A percentile compares a stretch with the other conserved stretches of the same genome.
Evolutionary conservation across 129 eudicot genomes (phyloP).

Genomic region (Flaveria trinervia): DNA sequence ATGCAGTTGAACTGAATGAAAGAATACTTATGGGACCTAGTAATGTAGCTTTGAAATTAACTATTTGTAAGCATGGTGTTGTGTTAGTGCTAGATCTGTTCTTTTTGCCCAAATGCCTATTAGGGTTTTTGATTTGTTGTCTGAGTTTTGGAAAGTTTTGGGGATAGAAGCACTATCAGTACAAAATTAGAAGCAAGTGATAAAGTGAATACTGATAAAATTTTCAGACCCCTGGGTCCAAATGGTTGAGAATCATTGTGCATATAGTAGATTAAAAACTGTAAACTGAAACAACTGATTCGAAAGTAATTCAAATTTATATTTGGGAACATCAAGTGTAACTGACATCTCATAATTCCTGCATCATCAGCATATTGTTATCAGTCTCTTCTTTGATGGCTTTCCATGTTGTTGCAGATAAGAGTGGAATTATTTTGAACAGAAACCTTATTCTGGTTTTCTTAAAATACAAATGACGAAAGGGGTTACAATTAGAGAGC

Average conservation of each 20-base stretch:
- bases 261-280: not conserved
- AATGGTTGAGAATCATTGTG: not conserved
- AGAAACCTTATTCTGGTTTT: constrained; percentile 32
- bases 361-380: not conserved
- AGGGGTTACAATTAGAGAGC: constrained; percentile 35
- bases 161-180: not conserved
- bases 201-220: not conserved
- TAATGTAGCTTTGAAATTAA: constrained; percentile 7
- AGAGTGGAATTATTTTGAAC: constrained; percentile 23
- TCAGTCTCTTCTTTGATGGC: constrained; percentile 10
- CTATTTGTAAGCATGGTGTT: not conserved
- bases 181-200: not conserved
- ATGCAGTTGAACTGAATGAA: not conserved
- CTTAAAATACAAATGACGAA: constrained; percentile 36
- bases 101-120: constrained; percentile 1
- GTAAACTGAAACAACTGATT: not conserved
- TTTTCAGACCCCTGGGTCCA: constrained; percentile 3
- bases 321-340: not conserved
- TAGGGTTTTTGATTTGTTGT: constrained; percentile 31
- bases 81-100: constrained; percentile 11
- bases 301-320: not conserved
- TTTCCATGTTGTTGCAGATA: constrained; percentile 35
- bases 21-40: too few species aligned
- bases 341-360: not conserved
- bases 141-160: constrained; percentile 2